Evolutionary conservation across 371 early-diverging fungal genomes (phyloP), one percentile per base, ranked within the genome.

Genomic region (Syncephalastrum monosporum): DNA sequence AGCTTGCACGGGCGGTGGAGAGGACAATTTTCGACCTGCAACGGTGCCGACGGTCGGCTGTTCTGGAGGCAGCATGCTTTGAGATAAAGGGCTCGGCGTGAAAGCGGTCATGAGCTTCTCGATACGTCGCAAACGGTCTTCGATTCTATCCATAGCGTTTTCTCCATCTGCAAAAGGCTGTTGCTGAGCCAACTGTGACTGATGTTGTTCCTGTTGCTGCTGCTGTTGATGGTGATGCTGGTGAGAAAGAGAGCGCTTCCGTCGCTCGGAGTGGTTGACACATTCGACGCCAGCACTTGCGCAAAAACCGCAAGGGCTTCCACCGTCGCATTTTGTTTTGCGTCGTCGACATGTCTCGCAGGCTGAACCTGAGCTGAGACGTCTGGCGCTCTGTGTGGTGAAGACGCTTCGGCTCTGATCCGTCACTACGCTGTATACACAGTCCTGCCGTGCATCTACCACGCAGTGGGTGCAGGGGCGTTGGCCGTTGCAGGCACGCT

Each of bases 321-420:
- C 64, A 29, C 79, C 79, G 68, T 79, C 79, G 60, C 79, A 79
- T 48, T 79, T 79, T 27, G 79, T 79, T 58, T 79, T 79, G 47
- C 79, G 67, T 65, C 76, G 61, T 41, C 79, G 68, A 50, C 79
- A 79, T 8, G 74, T 74, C 63, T 79, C 79, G 53, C 79, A 79
- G 33, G 79, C 79, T 42, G 76, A 75, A 45, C 79, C 79, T 38
- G 74, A 74, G 50, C 74, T 74, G 19, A 79, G 50, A 16, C 79
- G 66, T 44, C 79, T 68, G 5, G 78, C 78, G 48, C 61, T 72
- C 41, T 55, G 66, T 1, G 69, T 68, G 7, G 64, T 64, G 42
- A 68, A 68, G n/a, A 68, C 69, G 16, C 60, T 58, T n/a, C 69
- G 58, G 33, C 64, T 52, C 15, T 60, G 64, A 47, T 68, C 69